phyloP scores from a whole-genome alignment of 2,329 filamentous ascomycete genomes.

The Colletotrichum agaves region DNA sequence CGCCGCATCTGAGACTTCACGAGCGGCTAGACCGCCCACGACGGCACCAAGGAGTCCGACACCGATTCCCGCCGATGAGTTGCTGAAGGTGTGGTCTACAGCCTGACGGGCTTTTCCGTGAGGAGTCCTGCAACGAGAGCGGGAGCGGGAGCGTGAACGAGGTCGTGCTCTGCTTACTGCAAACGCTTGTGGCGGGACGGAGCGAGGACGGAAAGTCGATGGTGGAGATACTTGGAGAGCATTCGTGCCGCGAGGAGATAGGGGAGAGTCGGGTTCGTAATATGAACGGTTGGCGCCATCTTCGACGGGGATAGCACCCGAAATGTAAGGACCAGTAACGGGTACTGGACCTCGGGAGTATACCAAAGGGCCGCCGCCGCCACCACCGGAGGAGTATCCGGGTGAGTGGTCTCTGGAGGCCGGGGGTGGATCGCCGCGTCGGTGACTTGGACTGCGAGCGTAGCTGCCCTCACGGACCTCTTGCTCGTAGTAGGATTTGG shows the following conservation, averaged over 20 bases:
- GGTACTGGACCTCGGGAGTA: slow-evolving; percentile 10
- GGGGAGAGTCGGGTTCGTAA: slow-evolving; percentile 19
- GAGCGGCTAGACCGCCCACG: slow-evolving; percentile 64
- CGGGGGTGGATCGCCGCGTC: slow-evolving; percentile 41
- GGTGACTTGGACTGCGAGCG: slow-evolving; percentile 39
- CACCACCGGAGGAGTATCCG: slow-evolving; percentile 47
- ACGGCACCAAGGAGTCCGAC: slow-evolving; percentile 64
- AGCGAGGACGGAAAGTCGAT: slow-evolving; percentile 33
- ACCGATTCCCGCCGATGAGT: slow-evolving; percentile 60
- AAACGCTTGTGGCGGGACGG: slow-evolving; percentile 33
- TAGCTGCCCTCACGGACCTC: slow-evolving; percentile 45
- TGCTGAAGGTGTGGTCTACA: slow-evolving; percentile 59
- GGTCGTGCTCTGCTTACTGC: slow-evolving; percentile 34
- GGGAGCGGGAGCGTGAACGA: slow-evolving; percentile 43
- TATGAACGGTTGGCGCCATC: slow-evolving; percentile 2
- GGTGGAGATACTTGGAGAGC: slow-evolving; percentile 16
- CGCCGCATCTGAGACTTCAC: slow-evolving; percentile 58
- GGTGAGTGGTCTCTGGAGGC: slow-evolving; percentile 42
- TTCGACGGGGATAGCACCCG: slow-evolving; percentile 20
- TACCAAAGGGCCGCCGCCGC: slow-evolving; percentile 35
- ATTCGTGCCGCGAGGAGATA: slow-evolving; percentile 10
- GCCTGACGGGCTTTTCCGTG: slow-evolving; percentile 53
- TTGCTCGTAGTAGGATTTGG: slow-evolving; percentile 44
- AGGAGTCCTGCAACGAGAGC: slow-evolving; percentile 48
- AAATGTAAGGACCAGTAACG: slow-evolving; percentile 20